Evolutionary conservation across 768 basidiomycete species (phyloP).

Genomic region (Podaxis sp.): DNA sequence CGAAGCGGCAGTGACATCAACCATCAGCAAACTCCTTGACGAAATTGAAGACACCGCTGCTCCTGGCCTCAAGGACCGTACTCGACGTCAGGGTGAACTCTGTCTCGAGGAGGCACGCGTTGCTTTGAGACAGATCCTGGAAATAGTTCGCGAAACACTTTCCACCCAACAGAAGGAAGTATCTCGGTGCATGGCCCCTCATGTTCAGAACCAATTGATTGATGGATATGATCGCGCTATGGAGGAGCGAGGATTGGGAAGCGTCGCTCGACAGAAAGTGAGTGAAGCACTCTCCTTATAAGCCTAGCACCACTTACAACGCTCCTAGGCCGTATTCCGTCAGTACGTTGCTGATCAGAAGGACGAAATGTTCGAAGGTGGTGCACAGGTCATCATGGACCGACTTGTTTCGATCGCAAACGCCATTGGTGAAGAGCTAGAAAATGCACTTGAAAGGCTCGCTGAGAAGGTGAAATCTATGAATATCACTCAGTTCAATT

Average conservation of each 20-base stretch:
- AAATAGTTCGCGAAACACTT: slow-evolving; percentile 48
- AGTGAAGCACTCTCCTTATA: slow-evolving; percentile 1
- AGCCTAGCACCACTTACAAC: background rate
- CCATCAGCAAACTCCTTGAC: slow-evolving; percentile 43
- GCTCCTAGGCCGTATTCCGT: slow-evolving; percentile 45
- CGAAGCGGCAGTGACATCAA: slow-evolving; percentile 32
- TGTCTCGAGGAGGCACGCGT: slow-evolving; percentile 51
- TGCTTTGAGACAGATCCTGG: slow-evolving; percentile 46
- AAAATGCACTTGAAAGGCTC: slow-evolving; percentile 43
- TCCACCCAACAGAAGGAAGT: slow-evolving; percentile 56
- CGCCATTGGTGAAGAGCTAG: slow-evolving; percentile 48
- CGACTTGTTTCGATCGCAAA: slow-evolving; percentile 44
- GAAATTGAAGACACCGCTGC: slow-evolving; percentile 54
- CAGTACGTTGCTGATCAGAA: slow-evolving; percentile 40
- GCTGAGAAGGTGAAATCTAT: slow-evolving; percentile 49
- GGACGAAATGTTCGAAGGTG: slow-evolving; percentile 50
- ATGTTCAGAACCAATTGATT: slow-evolving; percentile 48
- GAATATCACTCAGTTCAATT: background rate
- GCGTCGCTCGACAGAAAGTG: slow-evolving; percentile 62
- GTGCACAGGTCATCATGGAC: slow-evolving; percentile 48
- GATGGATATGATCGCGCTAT: slow-evolving; percentile 55
- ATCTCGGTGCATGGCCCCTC: slow-evolving; percentile 54
- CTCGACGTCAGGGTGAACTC: slow-evolving; percentile 46
- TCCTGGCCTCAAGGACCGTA: slow-evolving; percentile 49
- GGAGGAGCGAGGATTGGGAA: slow-evolving; percentile 52